phyloP scores from a whole-genome alignment of 371 early-diverging fungal species.

The Mortierella sp. region DNA sequence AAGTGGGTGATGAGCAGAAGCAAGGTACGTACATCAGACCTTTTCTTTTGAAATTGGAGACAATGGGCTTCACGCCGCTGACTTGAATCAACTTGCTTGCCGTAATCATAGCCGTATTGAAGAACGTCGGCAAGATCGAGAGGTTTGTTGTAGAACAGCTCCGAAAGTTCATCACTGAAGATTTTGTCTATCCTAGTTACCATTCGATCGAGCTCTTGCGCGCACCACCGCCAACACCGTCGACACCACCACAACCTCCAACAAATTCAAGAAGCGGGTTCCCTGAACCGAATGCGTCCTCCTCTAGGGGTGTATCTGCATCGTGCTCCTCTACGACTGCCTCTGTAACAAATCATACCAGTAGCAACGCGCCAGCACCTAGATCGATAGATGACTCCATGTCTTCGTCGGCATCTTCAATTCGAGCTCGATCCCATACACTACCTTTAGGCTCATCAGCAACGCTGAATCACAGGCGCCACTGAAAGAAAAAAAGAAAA shows the following conservation, averaged over 20 bases:
- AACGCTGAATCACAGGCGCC: conserved; percentile 7
- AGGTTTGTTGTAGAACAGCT: conserved; percentile 91
- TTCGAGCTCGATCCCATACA: conserved; percentile 14
- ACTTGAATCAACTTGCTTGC: background rate
- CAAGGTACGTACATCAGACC: conserved; percentile 72
- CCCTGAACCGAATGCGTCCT: background rate
- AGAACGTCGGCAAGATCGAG: conserved; percentile 95
- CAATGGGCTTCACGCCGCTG: background rate
- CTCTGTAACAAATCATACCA: conserved; percentile 6
- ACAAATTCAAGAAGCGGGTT: background rate
- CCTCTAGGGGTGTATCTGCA: background rate
- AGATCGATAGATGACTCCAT: background rate
- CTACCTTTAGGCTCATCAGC: conserved; percentile 1
- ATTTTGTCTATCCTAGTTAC: conserved; percentile 92
- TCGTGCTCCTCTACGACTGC: conserved; percentile 9
- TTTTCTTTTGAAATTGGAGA: background rate
- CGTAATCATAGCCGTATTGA: conserved; percentile 71
- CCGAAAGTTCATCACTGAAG: conserved; percentile 88
- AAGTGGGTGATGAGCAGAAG: conserved; percentile 90
- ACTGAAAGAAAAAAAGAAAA: background rate
- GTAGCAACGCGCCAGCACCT: background rate
- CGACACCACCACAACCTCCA: background rate
- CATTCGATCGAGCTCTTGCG: conserved; percentile 67
- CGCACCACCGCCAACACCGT: conserved; percentile 6
- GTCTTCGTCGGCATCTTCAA: conserved; percentile 11